These are phyloP conservation scores for Nemania sp. DNA, from an alignment of 2,329 filamentous ascomycete genomes.

Conservation along the genomic window DNA sequence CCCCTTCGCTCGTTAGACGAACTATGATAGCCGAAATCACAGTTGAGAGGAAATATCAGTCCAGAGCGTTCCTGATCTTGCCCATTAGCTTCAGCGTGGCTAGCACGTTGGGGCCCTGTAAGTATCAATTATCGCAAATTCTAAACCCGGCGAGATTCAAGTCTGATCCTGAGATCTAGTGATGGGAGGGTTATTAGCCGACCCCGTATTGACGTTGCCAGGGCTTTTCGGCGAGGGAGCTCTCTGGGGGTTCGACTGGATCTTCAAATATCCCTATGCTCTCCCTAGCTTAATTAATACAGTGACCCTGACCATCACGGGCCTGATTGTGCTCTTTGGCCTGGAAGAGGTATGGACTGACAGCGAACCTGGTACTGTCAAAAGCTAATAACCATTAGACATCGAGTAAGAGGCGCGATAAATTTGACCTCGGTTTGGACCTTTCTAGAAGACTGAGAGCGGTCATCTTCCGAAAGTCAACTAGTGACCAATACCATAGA, in stretches of 20 bases:
- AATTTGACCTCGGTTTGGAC: slow-evolving; percentile 51
- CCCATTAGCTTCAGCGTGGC: slow-evolving; percentile 56
- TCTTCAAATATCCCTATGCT: slow-evolving; percentile 68
- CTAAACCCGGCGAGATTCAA: not conserved
- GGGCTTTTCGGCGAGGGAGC: slow-evolving; percentile 64
- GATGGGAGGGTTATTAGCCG: slow-evolving; percentile 69
- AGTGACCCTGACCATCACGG: slow-evolving; percentile 60
- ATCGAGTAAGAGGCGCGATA: slow-evolving; percentile 49
- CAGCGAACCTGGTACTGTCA: not conserved
- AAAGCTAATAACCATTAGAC: slow-evolving; percentile 44
- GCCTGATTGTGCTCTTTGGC: slow-evolving; percentile 62
- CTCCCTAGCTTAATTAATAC: slow-evolving; percentile 71
- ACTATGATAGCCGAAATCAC: slow-evolving; percentile 57
- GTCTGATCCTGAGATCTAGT: slow-evolving; percentile 40
- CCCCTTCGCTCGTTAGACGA: slow-evolving; percentile 37
- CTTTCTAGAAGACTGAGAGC: slow-evolving; percentile 42
- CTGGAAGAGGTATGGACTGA: slow-evolving; percentile 62
- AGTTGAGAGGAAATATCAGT: slow-evolving; percentile 53
- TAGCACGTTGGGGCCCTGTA: slow-evolving; percentile 51
- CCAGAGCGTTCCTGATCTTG: slow-evolving; percentile 52
- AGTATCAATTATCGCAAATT: slow-evolving; percentile 22
- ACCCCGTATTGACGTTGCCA: slow-evolving; percentile 66
- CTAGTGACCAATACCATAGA: slow-evolving; percentile 40
- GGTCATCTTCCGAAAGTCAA: slow-evolving; percentile 36
- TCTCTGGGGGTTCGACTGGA: slow-evolving; percentile 65